Base-by-base conservation (phyloP, 2,329 filamentous ascomycete species). In the Fusarium multiceps region DNA sequence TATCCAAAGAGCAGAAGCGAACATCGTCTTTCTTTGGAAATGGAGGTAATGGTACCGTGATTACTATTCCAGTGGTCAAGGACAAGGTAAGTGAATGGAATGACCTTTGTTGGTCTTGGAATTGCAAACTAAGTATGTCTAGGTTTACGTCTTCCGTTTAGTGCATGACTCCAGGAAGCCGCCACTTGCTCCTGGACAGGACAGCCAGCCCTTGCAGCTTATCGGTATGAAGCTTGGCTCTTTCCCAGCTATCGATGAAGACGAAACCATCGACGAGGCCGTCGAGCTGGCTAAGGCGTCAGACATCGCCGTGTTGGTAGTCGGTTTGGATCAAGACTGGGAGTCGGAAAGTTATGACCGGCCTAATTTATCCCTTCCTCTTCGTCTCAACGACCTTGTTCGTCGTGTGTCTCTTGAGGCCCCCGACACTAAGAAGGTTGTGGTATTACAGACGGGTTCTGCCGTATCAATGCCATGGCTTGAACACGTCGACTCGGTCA, bases 11-110 rank as follows among this genome's bases (percentile, higher is more conserved):
- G 18, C 51, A 55, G 51, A 55, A 55, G 11, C 40, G 51, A 23
- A 55, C 51, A 2, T 55, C 51, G 34, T 45, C 51, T 16, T 45
- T 55, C 51, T 55, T 55, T 32, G 51, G 51, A 37, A 45, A 55
- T n/a, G 51, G 51, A 45, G 51, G 51, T 14, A 55, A 55, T 21
- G 40, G 51, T 10, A 55, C 51, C 7, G 21, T 55, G 27, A 55
- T 55, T 10, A 37, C 47, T 1, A n/a, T 40, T 2, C 41, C 41
- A 4, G 41, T 43, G 10, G 14, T 21, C 3, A 43, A 43, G 13
- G 20, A 43, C 5, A 43, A 25, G 41, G 41, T 43, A 13, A 43
- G 20, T 16, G 4, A 11, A 32, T 32, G 30, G 8, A 25, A 25
- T n/a, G n/a, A 25, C 23, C 5, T 25, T 7, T 32, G 30, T 32